phyloP scores from a whole-genome alignment of 2,329 filamentous ascomycete genomes.

The Ascochyta pisi region DNA sequence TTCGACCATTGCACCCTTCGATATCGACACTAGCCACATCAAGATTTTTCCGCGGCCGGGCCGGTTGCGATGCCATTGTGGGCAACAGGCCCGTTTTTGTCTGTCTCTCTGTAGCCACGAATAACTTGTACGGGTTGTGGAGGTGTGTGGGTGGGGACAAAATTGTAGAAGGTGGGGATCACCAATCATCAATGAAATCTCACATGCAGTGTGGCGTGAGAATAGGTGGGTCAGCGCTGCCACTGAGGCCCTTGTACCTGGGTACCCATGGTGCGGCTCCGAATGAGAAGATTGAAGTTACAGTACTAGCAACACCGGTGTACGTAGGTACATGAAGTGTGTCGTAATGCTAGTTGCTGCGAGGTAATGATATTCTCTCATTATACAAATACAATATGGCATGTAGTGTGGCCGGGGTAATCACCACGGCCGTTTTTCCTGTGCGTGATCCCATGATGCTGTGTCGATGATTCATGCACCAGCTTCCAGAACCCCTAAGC shows the following conservation, averaged over 20 bases:
- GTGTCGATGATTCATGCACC: slow-evolving; percentile 13
- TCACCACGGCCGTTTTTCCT: slow-evolving; percentile 11
- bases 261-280: slow-evolving; percentile 1
- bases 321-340: not conserved
- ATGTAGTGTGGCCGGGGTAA: slow-evolving; percentile 1
- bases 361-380: slow-evolving; percentile 17
- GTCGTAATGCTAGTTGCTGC: slow-evolving; percentile 8
- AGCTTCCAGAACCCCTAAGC: slow-evolving; percentile 16
- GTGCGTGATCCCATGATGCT: slow-evolving; percentile 9
- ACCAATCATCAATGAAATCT: slow-evolving; percentile 3
- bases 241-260: slow-evolving; percentile 5
- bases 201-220: slow-evolving; percentile 12
- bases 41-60: slow-evolving; percentile 3
- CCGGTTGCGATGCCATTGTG: slow-evolving; percentile 10
- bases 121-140: not conserved
- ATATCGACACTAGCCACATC: not conserved
- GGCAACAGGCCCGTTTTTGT: slow-evolving; percentile 6
- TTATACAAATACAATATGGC: slow-evolving; percentile 20
- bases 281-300: not conserved
- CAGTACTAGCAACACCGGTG: slow-evolving; percentile 6
- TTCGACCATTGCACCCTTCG: not conserved
- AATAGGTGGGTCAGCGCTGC: slow-evolving; percentile 4
- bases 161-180: not conserved
- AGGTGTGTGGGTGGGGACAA: slow-evolving; percentile 3
- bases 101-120: not conserved